Evolutionary conservation across 2,329 filamentous ascomycete species (phyloP), one percentile per base, ranked within the genome.

Genomic region (Colletotrichum sidae): DNA sequence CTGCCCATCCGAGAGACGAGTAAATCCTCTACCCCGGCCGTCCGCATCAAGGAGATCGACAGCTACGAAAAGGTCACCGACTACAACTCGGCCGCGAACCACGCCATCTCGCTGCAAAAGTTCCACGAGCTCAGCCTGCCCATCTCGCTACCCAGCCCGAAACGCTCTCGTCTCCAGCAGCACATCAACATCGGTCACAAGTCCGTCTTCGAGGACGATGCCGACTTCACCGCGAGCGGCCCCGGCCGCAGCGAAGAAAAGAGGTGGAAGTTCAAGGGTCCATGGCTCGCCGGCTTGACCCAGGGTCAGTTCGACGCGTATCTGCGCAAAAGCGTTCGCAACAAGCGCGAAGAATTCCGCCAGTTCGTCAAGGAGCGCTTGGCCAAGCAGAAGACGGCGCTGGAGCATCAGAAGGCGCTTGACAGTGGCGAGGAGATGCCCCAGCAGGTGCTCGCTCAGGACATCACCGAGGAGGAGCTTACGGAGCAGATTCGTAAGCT

Each of bases 11-110:
- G 90, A 75, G 89, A 91, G 3, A 94, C 93, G 6, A 87, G 88
- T 17, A 87, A 88, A 58, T 89, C 88, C 7, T 88, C 90, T 7
- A 90, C 89, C n/a, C 92, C 94, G 9, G 83, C 92, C 54, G 86
- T 97, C 58, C 88, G 92, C 69, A 80, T 98, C 70, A 89, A 88
- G 72, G 86, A 91, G 66, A 85, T 97, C 69, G 95, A 98, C 81
- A 92, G 93, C 2, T 86, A 89, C 71, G 94, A 97, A 78, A 91
- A 94, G 76, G 86, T 97, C 70, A 97, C 94, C 74, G 94, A 97
- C 74, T 98, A 94, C 78, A 85, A 88, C 68, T 94, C 92, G 42
- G 92, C 94, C 0, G 87, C 90, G 61, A 93, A 97, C 76, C 93
- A 97, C 78, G 87, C 90, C 55, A 81, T 93, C 70, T 94, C 93